phyloP scores from a whole-genome alignment of 306 rosid species.

The Rubus parviflorus region DNA sequence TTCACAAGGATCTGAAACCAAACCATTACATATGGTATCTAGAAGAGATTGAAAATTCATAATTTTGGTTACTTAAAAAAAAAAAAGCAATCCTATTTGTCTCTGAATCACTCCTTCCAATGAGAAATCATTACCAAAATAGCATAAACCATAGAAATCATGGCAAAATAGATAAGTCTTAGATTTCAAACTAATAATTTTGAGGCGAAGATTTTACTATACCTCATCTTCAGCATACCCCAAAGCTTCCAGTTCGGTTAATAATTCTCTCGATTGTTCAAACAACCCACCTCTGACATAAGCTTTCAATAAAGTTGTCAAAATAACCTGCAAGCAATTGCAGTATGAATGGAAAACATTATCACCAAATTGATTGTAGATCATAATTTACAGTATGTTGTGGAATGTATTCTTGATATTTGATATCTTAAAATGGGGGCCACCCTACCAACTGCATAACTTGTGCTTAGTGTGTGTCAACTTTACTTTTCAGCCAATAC shows the following conservation, averaged over 20 bases:
- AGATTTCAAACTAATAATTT: not conserved
- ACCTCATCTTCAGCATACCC: conserved; percentile 95
- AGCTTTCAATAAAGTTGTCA: conserved; percentile 87
- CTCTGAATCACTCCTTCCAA: not conserved
- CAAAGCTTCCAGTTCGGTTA: conserved; percentile 63
- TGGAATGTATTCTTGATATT: not conserved
- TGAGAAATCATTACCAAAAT: not conserved
- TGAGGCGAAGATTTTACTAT: conserved; percentile 12
- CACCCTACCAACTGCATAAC: not conserved
- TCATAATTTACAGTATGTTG: not conserved
- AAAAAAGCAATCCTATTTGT: not conserved
- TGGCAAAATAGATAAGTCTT: conserved; percentile 13
- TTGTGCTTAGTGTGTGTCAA: not conserved
- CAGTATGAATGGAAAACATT: conserved; percentile 4
- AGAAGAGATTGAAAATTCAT: not conserved
- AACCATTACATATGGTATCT: not conserved
- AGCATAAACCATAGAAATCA: not conserved
- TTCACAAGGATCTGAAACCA: not conserved
- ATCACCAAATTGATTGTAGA: not conserved
- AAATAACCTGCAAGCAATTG: conserved; percentile 64
- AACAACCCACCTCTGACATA: conserved; percentile 91
- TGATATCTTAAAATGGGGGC: not conserved
- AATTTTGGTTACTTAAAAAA: not conserved
- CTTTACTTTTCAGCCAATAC: not conserved
- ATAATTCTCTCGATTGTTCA: conserved; percentile 72